phyloP scores from a whole-genome alignment of 2,329 filamentous ascomycete genomes.

The Fusarium sp. region DNA sequence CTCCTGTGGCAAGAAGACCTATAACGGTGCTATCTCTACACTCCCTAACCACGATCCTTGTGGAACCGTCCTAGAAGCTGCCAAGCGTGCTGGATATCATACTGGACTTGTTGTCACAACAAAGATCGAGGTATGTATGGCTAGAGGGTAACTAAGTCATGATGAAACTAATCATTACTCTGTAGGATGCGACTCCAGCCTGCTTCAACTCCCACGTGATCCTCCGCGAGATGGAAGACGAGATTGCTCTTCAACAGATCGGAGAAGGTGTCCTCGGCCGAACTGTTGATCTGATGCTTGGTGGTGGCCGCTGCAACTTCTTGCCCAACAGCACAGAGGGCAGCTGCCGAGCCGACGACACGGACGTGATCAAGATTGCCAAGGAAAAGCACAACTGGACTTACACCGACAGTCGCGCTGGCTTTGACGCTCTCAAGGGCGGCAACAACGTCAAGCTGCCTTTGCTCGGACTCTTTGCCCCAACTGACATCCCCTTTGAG shows the following conservation, averaged over 20 bases:
- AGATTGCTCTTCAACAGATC: conserved; percentile 91
- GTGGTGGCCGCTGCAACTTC: conserved; percentile 93
- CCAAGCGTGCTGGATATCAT: conserved; percentile 88
- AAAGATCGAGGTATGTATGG: conserved; percentile 41
- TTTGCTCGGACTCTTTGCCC: conserved; percentile 85
- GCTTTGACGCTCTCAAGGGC: conserved; percentile 77
- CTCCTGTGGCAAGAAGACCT: conserved; percentile 90
- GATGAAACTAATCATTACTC: conserved; percentile 38
- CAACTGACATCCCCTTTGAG: conserved; percentile 88
- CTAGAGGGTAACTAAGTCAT: neutral
- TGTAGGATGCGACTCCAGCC: conserved; percentile 95
- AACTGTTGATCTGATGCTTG: conserved; percentile 90
- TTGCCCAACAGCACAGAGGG: conserved; percentile 80
- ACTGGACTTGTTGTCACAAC: conserved; percentile 97
- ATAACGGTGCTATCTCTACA: conserved; percentile 95
- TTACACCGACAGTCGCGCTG: conserved; percentile 76
- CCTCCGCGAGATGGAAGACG: conserved; percentile 81
- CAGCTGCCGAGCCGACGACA: conserved; percentile 83
- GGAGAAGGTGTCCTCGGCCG: conserved; percentile 87
- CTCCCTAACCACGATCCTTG: conserved; percentile 87
- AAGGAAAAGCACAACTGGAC: conserved; percentile 80
- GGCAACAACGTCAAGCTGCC: conserved; percentile 79
- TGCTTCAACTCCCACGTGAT: conserved; percentile 93
- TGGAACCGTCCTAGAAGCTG: conserved; percentile 91
- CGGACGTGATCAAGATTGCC: conserved; percentile 79